Evolutionary conservation across 805 yeast genomes (phyloP), one percentile per base, ranked within the genome.

Genomic region (Kuraishia hungarica): DNA sequence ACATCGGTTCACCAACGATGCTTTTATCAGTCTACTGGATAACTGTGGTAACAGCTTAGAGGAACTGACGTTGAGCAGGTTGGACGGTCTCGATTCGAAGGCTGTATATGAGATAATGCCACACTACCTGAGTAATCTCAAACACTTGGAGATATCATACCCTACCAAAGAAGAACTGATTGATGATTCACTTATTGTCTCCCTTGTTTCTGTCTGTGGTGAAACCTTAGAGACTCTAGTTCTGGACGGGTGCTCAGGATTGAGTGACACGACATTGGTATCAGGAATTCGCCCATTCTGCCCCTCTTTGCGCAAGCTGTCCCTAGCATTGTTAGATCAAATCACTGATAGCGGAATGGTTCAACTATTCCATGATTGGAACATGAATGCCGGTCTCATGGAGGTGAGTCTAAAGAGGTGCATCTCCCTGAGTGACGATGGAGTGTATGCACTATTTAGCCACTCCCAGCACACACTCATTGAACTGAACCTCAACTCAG

Each of bases 1-100:
- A 1, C 97, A 93, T 66, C 75, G 98, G 55, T 84, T 94, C 59
- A 78, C 83, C 15, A 80, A 85, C 55, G 84, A 80, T 51, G 82
- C 91, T 0, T 66, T 93, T 24, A 76, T 82, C 2, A 67, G 83
- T 20, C 64, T 94, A 50, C 72, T 88, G 20, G 86, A 81, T 51
- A 78, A 78, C 54, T 81, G 91, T 64, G 82, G 83, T n/a, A 61
- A 72, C 0, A 73, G 74, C 23, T 66, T 94, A 43, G 76, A 75
- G n/a, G 70, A 75, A 2, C 70, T 94, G 47, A 77, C 82, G 39
- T 66, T 94, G 24, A 78, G 86, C 5, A 72, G 93, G 53, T 69
- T 94, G 23, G 96, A 90, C 65, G 92, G 92, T 1, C 67, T 94
- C 24, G 77, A 75, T 51, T 77, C 83, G 1, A 73, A 77, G 39